Base-by-base conservation (phyloP, 495 filamentous ascomycete species). In the Cenococcum geophilum region DNA sequence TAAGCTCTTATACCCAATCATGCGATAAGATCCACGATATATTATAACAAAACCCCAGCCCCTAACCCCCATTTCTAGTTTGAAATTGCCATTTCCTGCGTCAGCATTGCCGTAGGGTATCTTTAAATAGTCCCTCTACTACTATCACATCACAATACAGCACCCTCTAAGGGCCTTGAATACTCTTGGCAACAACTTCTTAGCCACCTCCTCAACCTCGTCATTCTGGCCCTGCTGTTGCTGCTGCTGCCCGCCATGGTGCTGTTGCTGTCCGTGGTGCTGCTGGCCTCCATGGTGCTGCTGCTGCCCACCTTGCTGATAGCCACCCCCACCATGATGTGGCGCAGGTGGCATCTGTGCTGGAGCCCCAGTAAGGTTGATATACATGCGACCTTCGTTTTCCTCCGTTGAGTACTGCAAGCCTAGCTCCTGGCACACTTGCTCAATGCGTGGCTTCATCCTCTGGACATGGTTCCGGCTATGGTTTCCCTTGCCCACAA, bases 401-500 rank as follows among this genome's bases (percentile, higher is more conserved):
- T 88, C 84, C 77, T 97, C 93, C 1, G 89, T 89, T 48, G 78
- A 70, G 72, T 87, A 96, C 65, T 90, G 81, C 23, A 97, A 76
- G 0, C 92, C 91, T 23, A 92, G 74, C 69, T 95, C 86, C 11
- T 75, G 80, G 71, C 91, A 96, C 51, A 97, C 75, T 66, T 88
- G 78, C 74, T 97, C 92, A 18, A 97, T 92, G 27, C 86, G 78
- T 5, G 93, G 93, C 73, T 92, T 96, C 70, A 98, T 83, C 77
- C 93, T 96, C 70, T 93, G 86, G 47, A 97, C 79, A 66, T 89
- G 85, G 59, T 83, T 79, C 1, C 72, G 76, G 27, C 84, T 89
- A 75, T 98, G 95, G 73, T 92, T 93, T 2, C 93, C 93, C 75
- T 89, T 96, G 48, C 93, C 93, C 22, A 97, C 95, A 70, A 98